Base-by-base conservation (phyloP, 176 grass and related monocot genomes). In the Musa troglodytarum region DNA sequence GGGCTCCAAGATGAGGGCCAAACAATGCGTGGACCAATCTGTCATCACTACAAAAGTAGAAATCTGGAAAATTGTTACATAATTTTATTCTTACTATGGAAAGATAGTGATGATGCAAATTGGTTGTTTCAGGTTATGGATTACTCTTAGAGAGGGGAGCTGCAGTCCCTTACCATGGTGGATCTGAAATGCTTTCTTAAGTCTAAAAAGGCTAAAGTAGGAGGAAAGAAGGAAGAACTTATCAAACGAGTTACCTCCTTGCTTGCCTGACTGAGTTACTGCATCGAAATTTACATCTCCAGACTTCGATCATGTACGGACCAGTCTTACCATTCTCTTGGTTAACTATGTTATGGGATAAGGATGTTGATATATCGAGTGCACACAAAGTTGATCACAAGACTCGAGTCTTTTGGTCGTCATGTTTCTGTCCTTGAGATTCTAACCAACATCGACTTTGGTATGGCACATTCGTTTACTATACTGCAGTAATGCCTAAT, bases 141-240 rank as follows among this genome's bases (percentile, higher is more conserved):
- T 79, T 50, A 74, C 74, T 81, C 90, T 79, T 86, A 71, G 80
- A 79, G 81, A 81, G 85, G 83, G 21, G 71, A 88, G 59, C 34
- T 96, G 61, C 81, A 85, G 80, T 82, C 86, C 73, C 83, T 96
- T 51, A 90, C 85, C 11, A 75, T 92, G 22, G 76, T 74, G 58
- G 89, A 96, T 66, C 73, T 96, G 29, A 92, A 92, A 75, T 88
- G 81, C 52, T 96, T 96, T 79, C 86, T 96, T 8, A 26, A 76
- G 66, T 69, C 66, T 51, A 96, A 82, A 77, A 90, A 86, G 54
- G 85, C 80, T 58, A 92, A 92, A 68, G 87, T 96, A 82, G 80
- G 89, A 70, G 89, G 93, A 77, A 82, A 83, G 84, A 92, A 96
- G 78, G 89, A 90, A 68, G 83, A 88, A 29, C 85, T 96, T 74